Conservation (phyloP, 148 eudicot species). For the Rheum nobile region DNA sequence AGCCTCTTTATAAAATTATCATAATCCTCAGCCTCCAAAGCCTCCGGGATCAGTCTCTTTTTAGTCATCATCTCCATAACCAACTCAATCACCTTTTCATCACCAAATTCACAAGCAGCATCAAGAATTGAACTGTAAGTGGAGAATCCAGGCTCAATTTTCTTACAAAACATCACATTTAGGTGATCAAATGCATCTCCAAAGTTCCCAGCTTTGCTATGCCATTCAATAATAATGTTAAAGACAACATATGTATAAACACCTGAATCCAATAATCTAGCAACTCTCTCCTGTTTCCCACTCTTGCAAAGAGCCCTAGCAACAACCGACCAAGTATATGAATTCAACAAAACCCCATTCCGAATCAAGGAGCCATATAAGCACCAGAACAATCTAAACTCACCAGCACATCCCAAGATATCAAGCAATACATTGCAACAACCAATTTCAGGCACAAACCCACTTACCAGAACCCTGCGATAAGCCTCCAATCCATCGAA, state of each 20-base stretch:
- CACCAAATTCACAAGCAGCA: constrained; percentile 51
- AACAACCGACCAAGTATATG: constrained; percentile 44
- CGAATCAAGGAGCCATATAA: constrained; percentile 56
- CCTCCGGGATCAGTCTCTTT: constrained; percentile 29
- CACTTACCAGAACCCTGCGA: constrained; percentile 15
- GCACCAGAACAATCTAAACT: constrained; percentile 43
- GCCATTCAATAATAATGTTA: constrained; percentile 43
- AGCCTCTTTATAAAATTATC: constrained; percentile 51
- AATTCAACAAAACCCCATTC: constrained; percentile 33
- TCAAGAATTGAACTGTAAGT: constrained; percentile 66
- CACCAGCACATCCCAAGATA: constrained; percentile 29
- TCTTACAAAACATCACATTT: constrained; percentile 31
- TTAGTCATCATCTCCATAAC: constrained; percentile 36
- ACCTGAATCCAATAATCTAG: constrained; percentile 42
- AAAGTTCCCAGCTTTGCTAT: constrained; percentile 52
- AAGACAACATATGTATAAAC: constrained; percentile 31
- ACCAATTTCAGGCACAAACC: constrained; percentile 29
- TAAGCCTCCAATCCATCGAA: constrained; percentile 48
- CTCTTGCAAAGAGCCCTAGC: constrained; percentile 42
- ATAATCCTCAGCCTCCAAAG: constrained; percentile 20
- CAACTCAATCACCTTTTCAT: constrained; percentile 27
- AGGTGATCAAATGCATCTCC: constrained; percentile 41
- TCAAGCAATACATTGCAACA: constrained; percentile 51
- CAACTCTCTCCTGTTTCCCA: constrained; percentile 51
- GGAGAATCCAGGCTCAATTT: constrained; percentile 42